phyloP scores from a whole-genome alignment of 108 stramenopile genomes.

The Discostella stelligeroides region DNA sequence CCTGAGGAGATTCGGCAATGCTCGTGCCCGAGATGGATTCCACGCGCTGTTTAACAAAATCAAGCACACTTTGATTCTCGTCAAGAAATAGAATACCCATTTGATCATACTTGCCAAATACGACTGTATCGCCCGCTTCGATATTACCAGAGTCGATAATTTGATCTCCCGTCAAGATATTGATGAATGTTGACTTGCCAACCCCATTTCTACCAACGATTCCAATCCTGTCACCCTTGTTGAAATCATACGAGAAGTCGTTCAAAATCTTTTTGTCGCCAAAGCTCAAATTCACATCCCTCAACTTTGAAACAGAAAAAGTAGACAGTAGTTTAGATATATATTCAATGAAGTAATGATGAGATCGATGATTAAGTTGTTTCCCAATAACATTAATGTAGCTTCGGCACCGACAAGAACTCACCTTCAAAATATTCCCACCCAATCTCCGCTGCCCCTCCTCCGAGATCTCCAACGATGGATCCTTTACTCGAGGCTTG shows the following conservation, averaged over 20 bases:
- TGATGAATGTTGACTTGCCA: conserved; percentile 79
- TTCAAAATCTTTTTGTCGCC: conserved; percentile 69
- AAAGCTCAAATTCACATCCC: conserved; percentile 69
- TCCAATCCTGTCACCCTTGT: conserved; percentile 76
- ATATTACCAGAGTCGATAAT: conserved; percentile 60
- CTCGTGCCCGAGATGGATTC: conserved; percentile 48
- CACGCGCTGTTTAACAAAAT: conserved; percentile 76
- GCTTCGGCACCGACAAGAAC: too few species aligned
- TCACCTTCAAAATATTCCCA: conserved; percentile 61
- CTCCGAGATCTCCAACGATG: conserved; percentile 52
- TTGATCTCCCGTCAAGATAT: conserved; percentile 64
- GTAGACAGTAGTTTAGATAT: too few species aligned
- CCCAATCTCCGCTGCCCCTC: conserved; percentile 59
- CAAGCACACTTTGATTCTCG: conserved; percentile 70
- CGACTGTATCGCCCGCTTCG: conserved; percentile 80
- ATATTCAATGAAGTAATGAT: background rate
- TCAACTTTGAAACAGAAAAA: too few species aligned
- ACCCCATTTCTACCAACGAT: conserved; percentile 86
- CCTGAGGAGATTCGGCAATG: conserved; percentile 63
- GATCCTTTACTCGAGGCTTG: conserved; percentile 73
- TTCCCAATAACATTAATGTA: background rate
- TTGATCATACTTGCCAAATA: conserved; percentile 86
- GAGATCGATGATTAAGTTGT: background rate
- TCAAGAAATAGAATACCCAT: conserved; percentile 65
- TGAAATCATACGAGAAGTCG: conserved; percentile 85